phyloP scores from a whole-genome alignment of 768 basidiomycete genomes.

The Hysterangium stoloniferum region DNA sequence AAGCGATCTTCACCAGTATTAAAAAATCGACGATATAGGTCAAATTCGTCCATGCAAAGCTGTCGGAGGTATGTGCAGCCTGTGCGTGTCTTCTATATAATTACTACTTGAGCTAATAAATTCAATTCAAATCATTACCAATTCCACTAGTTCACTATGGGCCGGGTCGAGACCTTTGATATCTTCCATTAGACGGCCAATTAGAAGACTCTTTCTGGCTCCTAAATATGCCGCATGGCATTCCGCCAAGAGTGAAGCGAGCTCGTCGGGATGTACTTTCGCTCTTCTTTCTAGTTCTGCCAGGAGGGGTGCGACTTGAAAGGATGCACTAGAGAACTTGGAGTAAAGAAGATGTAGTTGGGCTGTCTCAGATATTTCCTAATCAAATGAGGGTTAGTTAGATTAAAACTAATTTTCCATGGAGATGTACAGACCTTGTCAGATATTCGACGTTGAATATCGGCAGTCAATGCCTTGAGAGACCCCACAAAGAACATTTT shows the following conservation, averaged over 20 bases:
- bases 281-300: slow-evolving; percentile 81
- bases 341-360: slow-evolving; percentile 84
- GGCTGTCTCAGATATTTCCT: slow-evolving; percentile 76
- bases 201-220: slow-evolving; percentile 62
- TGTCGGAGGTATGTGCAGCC: slow-evolving; percentile 93
- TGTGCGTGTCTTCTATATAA: slow-evolving; percentile 59
- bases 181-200: slow-evolving; percentile 69
- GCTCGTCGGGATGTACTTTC: slow-evolving; percentile 70
- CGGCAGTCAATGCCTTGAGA: slow-evolving; percentile 67
- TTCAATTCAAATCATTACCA: slow-evolving; percentile 39
- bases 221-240: slow-evolving; percentile 83
- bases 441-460: slow-evolving; percentile 64
- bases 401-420: not conserved
- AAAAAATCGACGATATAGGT: slow-evolving; percentile 81
- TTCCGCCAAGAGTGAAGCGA: slow-evolving; percentile 71
- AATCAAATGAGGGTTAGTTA: not conserved
- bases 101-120: not conserved
- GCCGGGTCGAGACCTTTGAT: slow-evolving; percentile 75
- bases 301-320: slow-evolving; percentile 68
- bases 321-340: slow-evolving; percentile 68
- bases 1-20: slow-evolving; percentile 70
- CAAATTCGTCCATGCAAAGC: slow-evolving; percentile 84
- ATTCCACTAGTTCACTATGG: slow-evolving; percentile 76
- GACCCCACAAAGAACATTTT: slow-evolving; percentile 94
- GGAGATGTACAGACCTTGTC: slow-evolving; percentile 51